These are phyloP conservation scores for Chrysosporium keratinophilum DNA, from an alignment of 2,329 filamentous ascomycete species.

Conservation along the genomic window DNA sequence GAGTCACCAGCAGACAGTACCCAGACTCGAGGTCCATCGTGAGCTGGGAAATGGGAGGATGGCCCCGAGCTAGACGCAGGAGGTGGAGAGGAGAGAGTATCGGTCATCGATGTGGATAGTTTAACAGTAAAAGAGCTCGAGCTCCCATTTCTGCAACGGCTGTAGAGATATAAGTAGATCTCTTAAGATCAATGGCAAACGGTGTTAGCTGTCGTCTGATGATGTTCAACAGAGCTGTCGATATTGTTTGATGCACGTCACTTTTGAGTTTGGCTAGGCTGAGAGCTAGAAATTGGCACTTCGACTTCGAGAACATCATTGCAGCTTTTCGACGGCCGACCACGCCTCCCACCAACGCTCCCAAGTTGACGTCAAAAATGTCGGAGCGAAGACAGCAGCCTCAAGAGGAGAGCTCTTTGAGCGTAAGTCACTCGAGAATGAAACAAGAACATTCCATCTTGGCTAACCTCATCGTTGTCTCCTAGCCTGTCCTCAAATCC, in stretches of 20 bases:
- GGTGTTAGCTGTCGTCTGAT: not conserved
- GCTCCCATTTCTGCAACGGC: slow-evolving; percentile 10
- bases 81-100: slow-evolving; percentile 22
- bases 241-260: not conserved
- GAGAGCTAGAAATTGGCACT: not conserved
- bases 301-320: not conserved
- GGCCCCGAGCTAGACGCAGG: slow-evolving; percentile 23
- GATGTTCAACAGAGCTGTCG: not conserved
- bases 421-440: slow-evolving; percentile 2
- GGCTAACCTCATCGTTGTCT: slow-evolving; percentile 1
- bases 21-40: slow-evolving; percentile 72
- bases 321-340: not conserved
- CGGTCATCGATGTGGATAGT: slow-evolving; percentile 26
- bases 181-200: not conserved
- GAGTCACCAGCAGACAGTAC: slow-evolving; percentile 80
- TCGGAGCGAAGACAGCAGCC: slow-evolving; percentile 27
- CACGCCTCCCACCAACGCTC: not conserved
- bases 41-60: slow-evolving; percentile 44
- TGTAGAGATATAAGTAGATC: not conserved
- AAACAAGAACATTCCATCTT: not conserved
- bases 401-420: slow-evolving; percentile 7
- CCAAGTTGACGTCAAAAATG: slow-evolving; percentile 23
- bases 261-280: not conserved
- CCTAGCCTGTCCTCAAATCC: slow-evolving; percentile 24
- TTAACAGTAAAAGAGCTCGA: not conserved